Percentiles rank a stretch among this genome's conserved stretches.
These are phyloP conservation scores for Phytophthora vignae DNA, from an alignment of 352 stramenopile species.

Conservation along the genomic window DNA sequence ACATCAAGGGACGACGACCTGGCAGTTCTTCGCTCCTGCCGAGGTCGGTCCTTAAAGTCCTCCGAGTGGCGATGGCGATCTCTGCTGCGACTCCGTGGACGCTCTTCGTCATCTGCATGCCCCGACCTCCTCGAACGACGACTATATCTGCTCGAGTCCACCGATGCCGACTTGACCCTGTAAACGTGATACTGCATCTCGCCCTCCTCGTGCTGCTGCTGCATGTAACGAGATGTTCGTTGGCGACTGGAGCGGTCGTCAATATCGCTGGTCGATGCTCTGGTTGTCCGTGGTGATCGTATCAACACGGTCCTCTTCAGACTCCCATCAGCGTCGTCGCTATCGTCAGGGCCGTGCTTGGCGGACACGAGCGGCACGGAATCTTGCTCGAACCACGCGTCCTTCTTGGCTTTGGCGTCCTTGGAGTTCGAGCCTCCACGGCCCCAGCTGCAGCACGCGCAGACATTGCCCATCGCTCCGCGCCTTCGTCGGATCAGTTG, in stretches of 20 bases:
- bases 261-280: constrained; percentile 10
- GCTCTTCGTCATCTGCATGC: constrained; percentile 14
- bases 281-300: constrained; percentile 44
- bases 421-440: constrained; percentile 10
- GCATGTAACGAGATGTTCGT: constrained; percentile 9
- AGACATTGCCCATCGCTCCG: constrained; percentile 40
- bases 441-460: constrained; percentile 35
- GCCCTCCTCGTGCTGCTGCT: constrained; percentile 21
- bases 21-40: constrained; percentile 15
- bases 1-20: constrained; percentile 39
- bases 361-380: constrained; percentile 66
- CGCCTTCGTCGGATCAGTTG: not conserved
- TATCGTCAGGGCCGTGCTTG: constrained; percentile 44
- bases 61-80: constrained; percentile 23
- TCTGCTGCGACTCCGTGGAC: constrained; percentile 17
- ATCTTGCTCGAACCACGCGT: constrained; percentile 72
- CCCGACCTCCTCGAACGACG: constrained; percentile 20
- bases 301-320: constrained; percentile 69
- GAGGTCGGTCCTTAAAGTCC: constrained; percentile 6
- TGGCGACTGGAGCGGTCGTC: constrained; percentile 3
- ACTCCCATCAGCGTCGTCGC: constrained; percentile 41
- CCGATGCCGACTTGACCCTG: constrained; percentile 20
- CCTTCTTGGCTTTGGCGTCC: constrained; percentile 23
- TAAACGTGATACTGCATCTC: constrained; percentile 20
- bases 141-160: constrained; percentile 21